Base-by-base conservation (phyloP, 1,284 basidiomycete species). In the Mixia osmundae region DNA sequence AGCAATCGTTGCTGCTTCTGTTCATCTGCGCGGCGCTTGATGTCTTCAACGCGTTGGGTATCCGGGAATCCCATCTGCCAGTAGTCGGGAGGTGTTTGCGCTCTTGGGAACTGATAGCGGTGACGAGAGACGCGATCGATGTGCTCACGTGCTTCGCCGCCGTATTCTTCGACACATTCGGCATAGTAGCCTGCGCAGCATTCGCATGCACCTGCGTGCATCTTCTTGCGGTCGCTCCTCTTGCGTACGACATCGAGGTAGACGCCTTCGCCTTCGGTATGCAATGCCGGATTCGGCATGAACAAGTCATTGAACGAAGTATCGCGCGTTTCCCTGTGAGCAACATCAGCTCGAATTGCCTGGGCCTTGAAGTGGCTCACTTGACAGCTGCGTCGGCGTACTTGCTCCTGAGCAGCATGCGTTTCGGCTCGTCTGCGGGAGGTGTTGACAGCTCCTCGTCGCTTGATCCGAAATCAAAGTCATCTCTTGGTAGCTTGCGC, bases 61-160 rank as follows among this genome's bases (percentile, higher is more conserved):
- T 64, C 62, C 1, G 83, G 83, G 51, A 91, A 87, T 1, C 72
- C 76, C 38, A 87, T 82, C 43, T 74, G 63, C 78, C 77, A 80
- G 54, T 76, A 87, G 16, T 69, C 71, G 1, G 79, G 80, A 12
- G 83, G 83, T 1, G 80, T 83, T 30, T 61, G 64, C 1, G 71
- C 62, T 30, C 69, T 64, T 22, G 64, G 62, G 73, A 75, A 79
- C 29, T 68, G 61, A 45, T 69, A 61, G 4, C 79, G 66, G 57
- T 85, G 80, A 20, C 76, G 66, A 16, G 79, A 83, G 35, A 82
- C 71, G 10, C 64, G 59, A 46, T 78, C 43, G 42, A 45, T 31
- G 46, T 49, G 53, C 33, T 54, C 50, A 31, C 45, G 39, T n/a
- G 38, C 48, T 16, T 44, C 44, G 20, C 36, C 44, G 9, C 42